Conservation (phyloP, 371 early-diverging fungal genomes). For the Parasitella parasitica region DNA sequence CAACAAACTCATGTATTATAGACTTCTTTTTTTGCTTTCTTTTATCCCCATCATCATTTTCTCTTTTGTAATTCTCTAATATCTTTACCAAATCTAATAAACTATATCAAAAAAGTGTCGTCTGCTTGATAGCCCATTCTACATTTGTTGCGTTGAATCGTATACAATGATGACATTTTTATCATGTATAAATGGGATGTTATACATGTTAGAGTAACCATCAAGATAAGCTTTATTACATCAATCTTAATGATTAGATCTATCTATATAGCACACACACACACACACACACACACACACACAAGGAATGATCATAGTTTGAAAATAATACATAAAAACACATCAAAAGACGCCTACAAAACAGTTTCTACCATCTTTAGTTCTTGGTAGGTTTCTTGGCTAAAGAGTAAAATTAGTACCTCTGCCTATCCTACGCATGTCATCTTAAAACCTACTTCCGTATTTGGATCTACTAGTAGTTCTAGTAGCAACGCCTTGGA, state of each 20-base stretch:
- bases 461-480: slow-evolving; percentile 89
- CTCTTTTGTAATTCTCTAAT: neutral
- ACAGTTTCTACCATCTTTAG: slow-evolving; percentile 15
- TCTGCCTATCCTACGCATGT: neutral
- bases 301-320: too few relatives aligned
- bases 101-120: too few relatives aligned
- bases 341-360: neutral
- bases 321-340: neutral
- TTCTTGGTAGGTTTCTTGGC: slow-evolving; percentile 52
- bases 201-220: too few relatives aligned
- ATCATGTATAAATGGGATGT: too few relatives aligned
- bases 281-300: too few relatives aligned
- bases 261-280: too few relatives aligned
- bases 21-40: neutral
- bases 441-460: slow-evolving; percentile 69
- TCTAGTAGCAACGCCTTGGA: slow-evolving; percentile 91
- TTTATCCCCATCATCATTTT: neutral
- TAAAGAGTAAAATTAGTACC: slow-evolving; percentile 2
- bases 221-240: too few relatives aligned
- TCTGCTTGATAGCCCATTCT: too few relatives aligned
- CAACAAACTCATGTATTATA: neutral
- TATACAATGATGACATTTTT: too few relatives aligned
- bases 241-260: too few relatives aligned
- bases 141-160: too few relatives aligned
- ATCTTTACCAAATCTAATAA: neutral